Percentiles rank a stretch among this genome's conserved stretches.
These are phyloP conservation scores for Choiromyces venosus DNA, from an alignment of 495 filamentous ascomycete species.

Conservation along the genomic window DNA sequence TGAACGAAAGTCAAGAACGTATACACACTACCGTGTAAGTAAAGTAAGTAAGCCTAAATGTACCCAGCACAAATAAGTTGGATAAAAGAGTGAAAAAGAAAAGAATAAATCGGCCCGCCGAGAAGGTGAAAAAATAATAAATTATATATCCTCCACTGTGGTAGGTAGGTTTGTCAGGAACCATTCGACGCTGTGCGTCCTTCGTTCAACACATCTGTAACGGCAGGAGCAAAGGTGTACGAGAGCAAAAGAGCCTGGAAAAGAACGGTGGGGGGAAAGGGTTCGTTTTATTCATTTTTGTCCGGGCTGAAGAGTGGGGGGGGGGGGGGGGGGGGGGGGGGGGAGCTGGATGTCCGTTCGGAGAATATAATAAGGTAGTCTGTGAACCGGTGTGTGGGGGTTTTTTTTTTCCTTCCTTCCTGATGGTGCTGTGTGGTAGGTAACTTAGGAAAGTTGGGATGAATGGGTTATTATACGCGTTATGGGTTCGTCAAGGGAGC, in stretches of 20 bases:
- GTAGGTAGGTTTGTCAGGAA: not conserved
- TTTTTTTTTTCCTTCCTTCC: no score
- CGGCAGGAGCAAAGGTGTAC: not conserved
- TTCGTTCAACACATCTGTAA: not conserved
- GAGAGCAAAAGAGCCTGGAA: not conserved
- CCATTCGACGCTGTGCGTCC: not conserved
- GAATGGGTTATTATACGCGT: not conserved
- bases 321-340: not conserved
- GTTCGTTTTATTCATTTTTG: not conserved
- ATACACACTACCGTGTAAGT: constrained; percentile 2
- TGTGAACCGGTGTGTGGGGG: not conserved
- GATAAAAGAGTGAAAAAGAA: not conserved
- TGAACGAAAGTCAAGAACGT: not conserved
- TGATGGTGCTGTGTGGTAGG: not conserved
- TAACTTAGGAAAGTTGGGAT: not conserved
- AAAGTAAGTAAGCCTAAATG: not conserved
- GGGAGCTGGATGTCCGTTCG: not conserved
- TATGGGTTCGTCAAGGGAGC: not conserved
- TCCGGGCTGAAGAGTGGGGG: not conserved
- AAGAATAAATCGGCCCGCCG: constrained; percentile 27
- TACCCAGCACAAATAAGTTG: not conserved
- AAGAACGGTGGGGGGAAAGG: not conserved
- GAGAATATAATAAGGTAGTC: not conserved
- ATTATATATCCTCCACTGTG: not conserved
- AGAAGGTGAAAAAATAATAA: constrained; percentile 1